phyloP scores from a whole-genome alignment of 768 basidiomycete genomes.

The Mycena indigotica region DNA sequence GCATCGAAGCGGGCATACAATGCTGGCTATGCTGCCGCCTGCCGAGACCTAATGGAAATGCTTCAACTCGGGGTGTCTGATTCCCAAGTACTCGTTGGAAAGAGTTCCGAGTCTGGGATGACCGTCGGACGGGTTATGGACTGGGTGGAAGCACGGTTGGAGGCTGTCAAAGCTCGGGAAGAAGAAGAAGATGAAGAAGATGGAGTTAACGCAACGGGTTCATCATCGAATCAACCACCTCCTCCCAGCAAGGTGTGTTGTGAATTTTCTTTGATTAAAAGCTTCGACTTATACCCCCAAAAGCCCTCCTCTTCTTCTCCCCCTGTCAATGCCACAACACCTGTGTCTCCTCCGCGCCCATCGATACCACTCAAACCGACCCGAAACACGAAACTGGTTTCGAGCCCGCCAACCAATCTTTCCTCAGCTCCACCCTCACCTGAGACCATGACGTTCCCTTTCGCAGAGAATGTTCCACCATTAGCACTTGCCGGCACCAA shows the following conservation, averaged over 20 bases:
- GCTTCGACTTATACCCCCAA: no score
- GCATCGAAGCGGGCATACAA: slow-evolving; percentile 82
- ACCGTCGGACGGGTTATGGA: slow-evolving; percentile 81
- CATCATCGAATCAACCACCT: slow-evolving; percentile 8
- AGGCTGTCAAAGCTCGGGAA: slow-evolving; percentile 71
- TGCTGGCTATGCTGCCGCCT: slow-evolving; percentile 77
- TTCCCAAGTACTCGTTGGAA: slow-evolving; percentile 34
- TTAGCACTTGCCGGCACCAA: slow-evolving; percentile 65
- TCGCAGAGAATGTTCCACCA: slow-evolving; percentile 42
- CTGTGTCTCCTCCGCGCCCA: slow-evolving; percentile 16
- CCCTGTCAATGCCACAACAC: slow-evolving; percentile 27
- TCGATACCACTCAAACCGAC: slow-evolving; percentile 19
- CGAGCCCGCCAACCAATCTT: slow-evolving; percentile 12
- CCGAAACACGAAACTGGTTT: slow-evolving; percentile 4
- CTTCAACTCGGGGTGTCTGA: slow-evolving; percentile 75
- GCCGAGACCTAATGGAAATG: slow-evolving; percentile 78
- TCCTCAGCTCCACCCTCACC: slow-evolving; percentile 26
- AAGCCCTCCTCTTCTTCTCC: slow-evolving; percentile 30
- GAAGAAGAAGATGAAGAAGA: slow-evolving; percentile 87
- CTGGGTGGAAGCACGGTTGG: slow-evolving; percentile 80
- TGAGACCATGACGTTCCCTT: slow-evolving; percentile 28
- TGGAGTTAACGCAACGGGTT: slow-evolving; percentile 54
- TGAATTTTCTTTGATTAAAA: no score
- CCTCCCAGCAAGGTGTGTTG: background rate
- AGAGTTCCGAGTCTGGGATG: slow-evolving; percentile 57